phyloP scores from a whole-genome alignment of 345 rosid species.

The Clausena lansium region DNA sequence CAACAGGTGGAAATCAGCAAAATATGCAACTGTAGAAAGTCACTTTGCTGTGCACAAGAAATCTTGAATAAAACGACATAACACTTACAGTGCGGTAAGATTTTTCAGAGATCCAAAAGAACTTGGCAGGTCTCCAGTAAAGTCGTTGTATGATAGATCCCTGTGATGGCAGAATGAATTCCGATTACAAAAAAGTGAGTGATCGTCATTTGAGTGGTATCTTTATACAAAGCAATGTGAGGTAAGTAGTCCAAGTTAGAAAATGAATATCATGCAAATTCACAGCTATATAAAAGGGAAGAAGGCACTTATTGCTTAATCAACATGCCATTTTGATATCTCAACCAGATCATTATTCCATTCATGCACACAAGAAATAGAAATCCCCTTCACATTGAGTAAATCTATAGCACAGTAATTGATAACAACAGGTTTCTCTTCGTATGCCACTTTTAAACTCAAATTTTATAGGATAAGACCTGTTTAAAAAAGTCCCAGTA shows the following conservation, averaged over 20 bases:
- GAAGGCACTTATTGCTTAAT: background rate
- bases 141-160: conserved; percentile 83
- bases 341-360: background rate
- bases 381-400: background rate
- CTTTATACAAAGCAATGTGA: background rate
- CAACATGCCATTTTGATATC: background rate
- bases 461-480: background rate
- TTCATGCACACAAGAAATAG: background rate
- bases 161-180: conserved; percentile 33
- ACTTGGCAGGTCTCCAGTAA: conserved; percentile 85
- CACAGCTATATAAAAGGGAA: background rate
- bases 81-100: conserved; percentile 70
- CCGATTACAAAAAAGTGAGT: background rate
- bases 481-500: background rate
- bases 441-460: background rate
- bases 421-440: background rate
- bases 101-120: conserved; percentile 70
- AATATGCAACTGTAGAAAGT: conserved; percentile 1
- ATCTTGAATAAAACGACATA: conserved; percentile 7
- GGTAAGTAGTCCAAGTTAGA: background rate
- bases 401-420: background rate
- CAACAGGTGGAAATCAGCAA: background rate
- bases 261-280: background rate
- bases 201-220: background rate
- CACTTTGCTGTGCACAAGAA: background rate